Evolutionary conservation across 164 flowering plant species (phyloP).

Genomic region (Houttuynia cordata): DNA sequence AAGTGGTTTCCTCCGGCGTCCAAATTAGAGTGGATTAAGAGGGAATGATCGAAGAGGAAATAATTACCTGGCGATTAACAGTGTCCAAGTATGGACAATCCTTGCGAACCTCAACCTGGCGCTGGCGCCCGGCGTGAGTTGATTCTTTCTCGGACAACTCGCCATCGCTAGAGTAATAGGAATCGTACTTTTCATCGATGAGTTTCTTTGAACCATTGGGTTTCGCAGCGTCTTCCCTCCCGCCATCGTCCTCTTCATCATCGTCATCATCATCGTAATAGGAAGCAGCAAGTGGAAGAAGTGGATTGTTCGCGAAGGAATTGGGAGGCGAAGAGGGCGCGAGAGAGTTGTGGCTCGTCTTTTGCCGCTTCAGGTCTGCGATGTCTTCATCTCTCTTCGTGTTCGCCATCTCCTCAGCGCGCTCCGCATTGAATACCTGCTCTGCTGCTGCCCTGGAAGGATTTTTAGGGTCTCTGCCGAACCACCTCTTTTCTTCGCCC

Average conservation of each 20-base stretch:
- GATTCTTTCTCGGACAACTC: slow-evolving; percentile 21
- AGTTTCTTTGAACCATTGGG: neutral
- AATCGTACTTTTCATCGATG: neutral
- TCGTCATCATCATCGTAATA: neutral
- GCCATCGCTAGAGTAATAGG: slow-evolving; percentile 28
- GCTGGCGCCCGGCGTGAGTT: slow-evolving; percentile 22
- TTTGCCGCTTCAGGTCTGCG: no score
- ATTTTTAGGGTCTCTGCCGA: no score
- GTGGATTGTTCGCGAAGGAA: neutral
- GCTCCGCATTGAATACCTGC: no score
- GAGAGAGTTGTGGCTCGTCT: no score
- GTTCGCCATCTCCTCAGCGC: no score
- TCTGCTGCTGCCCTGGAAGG: no score
- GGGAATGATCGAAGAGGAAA: neutral
- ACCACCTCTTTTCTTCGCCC: no score
- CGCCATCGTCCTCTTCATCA: slow-evolving; percentile 6
- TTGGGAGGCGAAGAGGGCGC: no score
- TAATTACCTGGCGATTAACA: slow-evolving; percentile 81
- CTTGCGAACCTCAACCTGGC: slow-evolving; percentile 54
- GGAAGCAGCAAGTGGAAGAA: neutral
- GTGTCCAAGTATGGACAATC: slow-evolving; percentile 98
- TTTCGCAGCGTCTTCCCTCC: neutral
- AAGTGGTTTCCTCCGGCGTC: neutral
- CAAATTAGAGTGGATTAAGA: neutral
- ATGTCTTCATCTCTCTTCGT: no score